Evolutionary conservation across 805 yeast genomes (phyloP).

Genomic region (Babjeviella inositovora): DNA sequence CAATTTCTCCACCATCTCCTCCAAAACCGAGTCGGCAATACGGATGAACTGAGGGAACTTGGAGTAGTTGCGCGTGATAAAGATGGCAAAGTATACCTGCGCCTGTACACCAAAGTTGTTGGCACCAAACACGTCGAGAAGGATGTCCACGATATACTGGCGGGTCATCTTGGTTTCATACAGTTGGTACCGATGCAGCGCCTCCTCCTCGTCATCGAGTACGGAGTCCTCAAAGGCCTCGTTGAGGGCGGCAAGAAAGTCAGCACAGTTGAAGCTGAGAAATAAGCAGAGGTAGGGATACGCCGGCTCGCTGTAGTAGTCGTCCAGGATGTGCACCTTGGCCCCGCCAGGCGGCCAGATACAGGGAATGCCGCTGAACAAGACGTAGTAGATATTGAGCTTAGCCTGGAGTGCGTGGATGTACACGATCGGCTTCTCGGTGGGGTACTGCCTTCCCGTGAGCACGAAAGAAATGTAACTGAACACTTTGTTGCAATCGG

Average conservation of each 20-base stretch:
- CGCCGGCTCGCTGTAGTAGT: conserved; percentile 21
- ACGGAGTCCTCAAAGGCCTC: conserved; percentile 74
- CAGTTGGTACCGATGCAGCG: conserved; percentile 6
- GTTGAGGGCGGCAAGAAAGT: conserved; percentile 51
- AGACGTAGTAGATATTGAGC: conserved; percentile 28
- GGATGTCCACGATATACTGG: conserved; percentile 63
- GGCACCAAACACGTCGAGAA: conserved; percentile 39
- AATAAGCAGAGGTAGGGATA: conserved; percentile 59
- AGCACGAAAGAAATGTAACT: conserved; percentile 53
- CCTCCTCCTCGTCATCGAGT: conserved; percentile 42
- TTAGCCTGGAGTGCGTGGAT: conserved; percentile 24
- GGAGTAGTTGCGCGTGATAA: conserved; percentile 67
- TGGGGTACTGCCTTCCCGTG: conserved; percentile 74
- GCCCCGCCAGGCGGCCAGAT: conserved; percentile 23
- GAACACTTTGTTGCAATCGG: conserved; percentile 20
- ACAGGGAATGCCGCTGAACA: conserved; percentile 41
- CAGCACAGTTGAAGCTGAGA: conserved; percentile 36
- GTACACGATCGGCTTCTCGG: conserved; percentile 28
- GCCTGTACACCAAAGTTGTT: conserved; percentile 12
- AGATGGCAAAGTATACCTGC: conserved; percentile 34
- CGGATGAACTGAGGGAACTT: conserved; percentile 76
- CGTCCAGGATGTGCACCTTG: conserved; percentile 14
- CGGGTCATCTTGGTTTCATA: conserved; percentile 30
- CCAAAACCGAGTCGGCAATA: conserved; percentile 42
- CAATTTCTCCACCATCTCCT: conserved; percentile 27